Conservation (phyloP, 78 protist genomes). For the Mastigamoeba balamuthi region DNA sequence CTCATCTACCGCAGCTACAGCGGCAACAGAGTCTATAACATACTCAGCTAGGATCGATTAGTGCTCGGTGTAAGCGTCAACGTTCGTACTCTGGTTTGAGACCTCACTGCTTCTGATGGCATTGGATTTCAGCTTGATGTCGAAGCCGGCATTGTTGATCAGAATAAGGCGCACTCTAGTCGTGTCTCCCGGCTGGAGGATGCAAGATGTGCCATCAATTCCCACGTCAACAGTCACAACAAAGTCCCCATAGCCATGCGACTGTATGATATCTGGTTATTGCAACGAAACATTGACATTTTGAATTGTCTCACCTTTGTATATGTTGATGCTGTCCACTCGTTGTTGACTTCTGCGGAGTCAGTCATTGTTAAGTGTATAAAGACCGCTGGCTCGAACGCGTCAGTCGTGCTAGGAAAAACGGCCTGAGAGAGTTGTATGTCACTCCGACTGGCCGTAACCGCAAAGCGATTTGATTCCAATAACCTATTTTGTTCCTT, state of each 20-base stretch:
- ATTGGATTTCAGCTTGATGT: neutral
- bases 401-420: neutral
- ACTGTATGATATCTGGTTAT: no score
- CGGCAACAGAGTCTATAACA: neutral
- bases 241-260: neutral
- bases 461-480: neutral
- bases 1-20: neutral
- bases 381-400: neutral
- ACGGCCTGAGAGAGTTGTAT: neutral
- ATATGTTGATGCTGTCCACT: neutral
- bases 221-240: neutral
- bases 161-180: neutral
- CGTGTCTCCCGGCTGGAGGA: neutral
- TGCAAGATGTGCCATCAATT: neutral
- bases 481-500: no score
- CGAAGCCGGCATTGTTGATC: neutral
- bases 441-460: neutral
- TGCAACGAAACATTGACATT: no score
- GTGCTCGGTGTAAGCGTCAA: no score
- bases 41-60: no score
- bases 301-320: no score
- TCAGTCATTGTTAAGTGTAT: neutral
- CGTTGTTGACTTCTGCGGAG: neutral
- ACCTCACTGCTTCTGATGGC: neutral
- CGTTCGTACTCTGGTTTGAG: neutral